These are phyloP conservation scores for Stramenopiles sp. DNA, from an alignment of 352 stramenopile species.

Conservation along the genomic window DNA sequence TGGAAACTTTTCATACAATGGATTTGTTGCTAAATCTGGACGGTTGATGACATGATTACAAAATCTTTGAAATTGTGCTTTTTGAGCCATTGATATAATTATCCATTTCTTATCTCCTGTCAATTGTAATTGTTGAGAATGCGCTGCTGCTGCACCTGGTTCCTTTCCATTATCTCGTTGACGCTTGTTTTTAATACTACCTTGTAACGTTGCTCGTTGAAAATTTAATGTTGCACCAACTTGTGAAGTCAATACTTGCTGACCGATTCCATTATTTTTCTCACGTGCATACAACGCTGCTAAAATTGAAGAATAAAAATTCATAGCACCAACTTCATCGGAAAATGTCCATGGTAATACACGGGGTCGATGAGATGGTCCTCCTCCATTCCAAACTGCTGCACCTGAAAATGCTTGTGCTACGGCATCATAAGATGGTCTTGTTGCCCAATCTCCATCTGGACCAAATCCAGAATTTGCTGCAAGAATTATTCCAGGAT, in stretches of 20 bases:
- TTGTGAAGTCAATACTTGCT: background rate
- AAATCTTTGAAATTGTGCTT: too few species aligned
- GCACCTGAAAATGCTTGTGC: background rate
- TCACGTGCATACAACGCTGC: background rate
- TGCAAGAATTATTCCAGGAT: slow-evolving; percentile 52
- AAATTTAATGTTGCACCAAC: background rate
- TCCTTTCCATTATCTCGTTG: background rate
- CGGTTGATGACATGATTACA: too few species aligned
- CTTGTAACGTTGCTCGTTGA: background rate
- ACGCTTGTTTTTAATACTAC: background rate
- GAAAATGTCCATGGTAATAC: background rate
- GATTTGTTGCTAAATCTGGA: too few species aligned
- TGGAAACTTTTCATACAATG: too few species aligned
- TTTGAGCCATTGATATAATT: too few species aligned
- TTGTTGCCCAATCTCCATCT: slow-evolving; percentile 30
- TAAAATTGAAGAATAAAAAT: background rate
- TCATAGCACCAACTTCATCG: background rate
- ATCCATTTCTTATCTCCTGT: too few species aligned
- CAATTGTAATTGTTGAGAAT: too few species aligned
- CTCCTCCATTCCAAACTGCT: background rate
- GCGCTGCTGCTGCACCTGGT: too few species aligned
- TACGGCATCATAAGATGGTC: background rate
- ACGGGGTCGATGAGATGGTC: background rate
- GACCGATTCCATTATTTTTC: background rate
- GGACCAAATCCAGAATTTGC: slow-evolving; percentile 57